Percentiles rank a stretch among this genome's conserved stretches.
These are phyloP conservation scores for Leccinellum luteum DNA, from an alignment of 768 basidiomycete genomes.

Conservation along the genomic window DNA sequence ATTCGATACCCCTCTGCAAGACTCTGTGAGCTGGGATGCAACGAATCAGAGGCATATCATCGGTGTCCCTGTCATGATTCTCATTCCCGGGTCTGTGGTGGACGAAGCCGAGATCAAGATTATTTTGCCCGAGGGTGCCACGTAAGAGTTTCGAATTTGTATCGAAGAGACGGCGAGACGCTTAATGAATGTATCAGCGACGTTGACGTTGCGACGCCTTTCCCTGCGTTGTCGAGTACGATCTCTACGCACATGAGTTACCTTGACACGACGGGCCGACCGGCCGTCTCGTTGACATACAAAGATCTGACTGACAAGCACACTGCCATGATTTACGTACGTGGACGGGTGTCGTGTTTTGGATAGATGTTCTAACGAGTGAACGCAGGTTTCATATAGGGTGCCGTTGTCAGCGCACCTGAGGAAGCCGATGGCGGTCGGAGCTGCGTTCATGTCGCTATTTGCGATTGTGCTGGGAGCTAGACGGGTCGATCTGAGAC, in stretches of 20 bases:
- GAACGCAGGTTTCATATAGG: conserved; percentile 79
- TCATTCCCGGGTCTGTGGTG: conserved; percentile 75
- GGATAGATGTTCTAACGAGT: conserved; percentile 7
- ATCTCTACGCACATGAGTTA: conserved; percentile 79
- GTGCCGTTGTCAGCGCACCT: conserved; percentile 79
- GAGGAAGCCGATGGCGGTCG: conserved; percentile 81
- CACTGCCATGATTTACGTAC: conserved; percentile 75
- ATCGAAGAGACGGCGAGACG: background rate
- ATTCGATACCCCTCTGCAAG: conserved; percentile 84
- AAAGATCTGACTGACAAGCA: conserved; percentile 76
- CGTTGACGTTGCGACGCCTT: conserved; percentile 73
- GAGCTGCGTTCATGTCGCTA: conserved; percentile 62
- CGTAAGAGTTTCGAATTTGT: conserved; percentile 50
- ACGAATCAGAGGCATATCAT: conserved; percentile 66
- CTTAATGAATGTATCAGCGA: conserved; percentile 50
- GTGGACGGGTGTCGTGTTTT: conserved; percentile 32
- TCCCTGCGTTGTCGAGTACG: conserved; percentile 61
- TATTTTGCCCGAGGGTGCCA: conserved; percentile 92
- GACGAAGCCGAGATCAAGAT: conserved; percentile 77
- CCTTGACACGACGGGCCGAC: conserved; percentile 89
- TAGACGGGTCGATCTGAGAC: conserved; percentile 51
- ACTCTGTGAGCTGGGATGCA: conserved; percentile 65
- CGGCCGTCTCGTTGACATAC: conserved; percentile 72
- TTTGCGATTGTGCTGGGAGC: conserved; percentile 51
- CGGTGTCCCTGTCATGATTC: conserved; percentile 83